Percentiles rank a stretch among this genome's conserved stretches.
Conservation (phyloP, 345 rosid genomes). For the Durio zibethinus region DNA sequence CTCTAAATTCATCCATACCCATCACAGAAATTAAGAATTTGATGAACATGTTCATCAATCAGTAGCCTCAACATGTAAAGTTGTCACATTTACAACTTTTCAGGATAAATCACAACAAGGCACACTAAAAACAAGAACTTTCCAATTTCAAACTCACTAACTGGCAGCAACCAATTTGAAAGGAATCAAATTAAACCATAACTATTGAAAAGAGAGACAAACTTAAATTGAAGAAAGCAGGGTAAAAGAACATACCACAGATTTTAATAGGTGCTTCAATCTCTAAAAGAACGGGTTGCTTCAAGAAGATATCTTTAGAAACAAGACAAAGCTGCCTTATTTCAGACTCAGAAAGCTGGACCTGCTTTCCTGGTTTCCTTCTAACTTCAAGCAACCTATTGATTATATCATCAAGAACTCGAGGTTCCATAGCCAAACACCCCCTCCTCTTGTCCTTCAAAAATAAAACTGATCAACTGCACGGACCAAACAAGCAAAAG, state of each 20-base stretch:
- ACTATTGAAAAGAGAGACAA: not conserved
- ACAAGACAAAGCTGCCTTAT: slow-evolving; percentile 51
- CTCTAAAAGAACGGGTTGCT: slow-evolving; percentile 54
- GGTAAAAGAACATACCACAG: slow-evolving; percentile 37
- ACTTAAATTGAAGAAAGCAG: not conserved
- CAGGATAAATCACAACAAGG: not conserved
- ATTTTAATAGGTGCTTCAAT: slow-evolving; percentile 66
- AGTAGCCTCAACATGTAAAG: not conserved
- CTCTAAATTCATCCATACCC: not conserved
- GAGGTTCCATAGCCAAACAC: slow-evolving; percentile 31
- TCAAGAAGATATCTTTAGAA: slow-evolving; percentile 46
- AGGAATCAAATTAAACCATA: not conserved
- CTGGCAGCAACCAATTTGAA: not conserved
- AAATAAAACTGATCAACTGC: not conserved
- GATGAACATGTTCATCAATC: not conserved
- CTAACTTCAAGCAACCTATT: slow-evolving; percentile 52
- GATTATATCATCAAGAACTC: slow-evolving; percentile 52
- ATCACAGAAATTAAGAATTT: not conserved
- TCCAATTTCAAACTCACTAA: not conserved
- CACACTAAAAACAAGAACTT: not conserved
- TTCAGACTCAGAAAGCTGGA: slow-evolving; percentile 54
- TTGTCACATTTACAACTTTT: not conserved
- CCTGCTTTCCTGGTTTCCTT: slow-evolving; percentile 51
- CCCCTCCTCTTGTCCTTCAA: not conserved
- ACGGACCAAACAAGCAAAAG: not conserved